Base-by-base conservation (phyloP, 176 grass and related monocot genomes). In the Typha latifolia region DNA sequence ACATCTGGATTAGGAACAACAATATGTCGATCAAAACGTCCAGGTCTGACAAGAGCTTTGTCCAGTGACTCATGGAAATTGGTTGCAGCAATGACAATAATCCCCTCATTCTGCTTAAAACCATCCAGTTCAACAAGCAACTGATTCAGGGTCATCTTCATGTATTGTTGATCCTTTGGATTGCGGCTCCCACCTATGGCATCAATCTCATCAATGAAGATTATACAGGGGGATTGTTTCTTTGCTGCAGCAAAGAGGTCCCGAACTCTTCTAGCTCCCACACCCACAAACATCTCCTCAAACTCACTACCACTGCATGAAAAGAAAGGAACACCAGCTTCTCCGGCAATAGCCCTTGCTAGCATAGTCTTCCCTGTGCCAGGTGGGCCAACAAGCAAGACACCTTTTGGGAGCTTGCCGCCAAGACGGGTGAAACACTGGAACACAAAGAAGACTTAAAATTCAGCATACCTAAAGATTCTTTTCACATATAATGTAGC, bases 211-310 rank as follows among this genome's bases (percentile, higher is more conserved):
- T 97, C 93, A 20, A 97, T 91, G 77, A 97, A 97, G 65, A 97
- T 79, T 74, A 97, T 97, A 62, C 93, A 97, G 19, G 93, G 93
- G 72, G 92, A 89, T 14, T 80, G 51, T 26, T 97, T 97, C 73
- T 97, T 97, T 37, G 93, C 93, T 49, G 93, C 93, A 59, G 66
- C 62, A 65, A 97, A 97, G 24, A 97, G 85, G 71, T 92, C 88
- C 51, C 93, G 79, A 47, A 97, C 93, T 69, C 93, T 82, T 64
- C 85, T 78, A 66, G 93, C 93, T 49, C 88, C 93, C 3, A 97
- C 88, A 47, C 92, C 92, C 49, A 96, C 92, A 69, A 96, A 91
- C 92, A 89, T 96, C 83, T 96, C 92, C 78, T 96, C 88, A 86
- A 96, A 96, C 51, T 96, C 92, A 48, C 87, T 88, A 23, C 92